phyloP scores from a whole-genome alignment of 192 early-diverging fungal species.

The Coemansia sp. region DNA sequence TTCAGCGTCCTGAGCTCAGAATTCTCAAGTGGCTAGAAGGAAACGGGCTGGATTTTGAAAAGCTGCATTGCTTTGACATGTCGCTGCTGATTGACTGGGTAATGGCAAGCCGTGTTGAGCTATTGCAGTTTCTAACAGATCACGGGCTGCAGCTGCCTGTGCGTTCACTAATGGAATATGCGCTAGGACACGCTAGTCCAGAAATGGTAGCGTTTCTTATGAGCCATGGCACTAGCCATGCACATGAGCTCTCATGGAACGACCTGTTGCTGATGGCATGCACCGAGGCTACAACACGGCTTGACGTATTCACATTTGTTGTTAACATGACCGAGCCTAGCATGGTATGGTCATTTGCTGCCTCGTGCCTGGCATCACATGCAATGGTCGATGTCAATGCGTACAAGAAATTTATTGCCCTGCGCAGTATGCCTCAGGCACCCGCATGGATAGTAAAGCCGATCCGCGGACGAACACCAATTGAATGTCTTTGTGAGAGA shows the following conservation, averaged over 20 bases:
- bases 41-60: slow-evolving; percentile 13
- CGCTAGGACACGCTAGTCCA: slow-evolving; percentile 23
- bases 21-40: slow-evolving; percentile 25
- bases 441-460: slow-evolving; percentile 22
- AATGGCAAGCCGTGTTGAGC: slow-evolving; percentile 18
- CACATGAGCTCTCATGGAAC: slow-evolving; percentile 26
- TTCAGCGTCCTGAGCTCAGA: slow-evolving; percentile 6
- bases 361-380: slow-evolving; percentile 34
- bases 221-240: slow-evolving; percentile 8
- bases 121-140: slow-evolving; percentile 18
- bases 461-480: slow-evolving; percentile 32
- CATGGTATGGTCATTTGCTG: slow-evolving; percentile 42
- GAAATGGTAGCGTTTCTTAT: slow-evolving; percentile 27
- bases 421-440: slow-evolving; percentile 22
- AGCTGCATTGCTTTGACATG: slow-evolving; percentile 24
- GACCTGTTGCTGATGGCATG: slow-evolving; percentile 44
- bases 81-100: slow-evolving; percentile 25
- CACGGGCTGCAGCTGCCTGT: slow-evolving; percentile 15
- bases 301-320: slow-evolving; percentile 25
- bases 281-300: slow-evolving; percentile 18
- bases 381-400: slow-evolving; percentile 27
- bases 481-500: slow-evolving; percentile 33
- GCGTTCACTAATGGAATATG: slow-evolving; percentile 35
- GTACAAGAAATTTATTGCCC: slow-evolving; percentile 28
- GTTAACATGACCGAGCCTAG: slow-evolving; percentile 28